Conservation (phyloP, 164 flowering plant species). For the Vitis labrusca region DNA sequence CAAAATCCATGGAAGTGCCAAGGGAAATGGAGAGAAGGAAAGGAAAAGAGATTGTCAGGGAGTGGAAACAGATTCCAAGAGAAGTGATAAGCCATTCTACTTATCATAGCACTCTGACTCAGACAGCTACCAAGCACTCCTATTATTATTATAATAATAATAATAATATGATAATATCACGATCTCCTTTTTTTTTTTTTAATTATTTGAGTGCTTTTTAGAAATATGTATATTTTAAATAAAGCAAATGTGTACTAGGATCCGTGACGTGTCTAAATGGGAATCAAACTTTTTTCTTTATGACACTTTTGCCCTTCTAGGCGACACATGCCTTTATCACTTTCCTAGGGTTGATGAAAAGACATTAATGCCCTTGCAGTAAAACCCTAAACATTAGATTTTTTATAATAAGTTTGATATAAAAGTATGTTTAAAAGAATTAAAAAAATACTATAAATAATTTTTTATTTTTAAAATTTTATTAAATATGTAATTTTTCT, state of each 20-base stretch:
- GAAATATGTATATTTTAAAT: background rate
- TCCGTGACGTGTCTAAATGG: background rate
- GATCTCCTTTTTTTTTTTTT: background rate
- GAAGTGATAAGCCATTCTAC: conserved; percentile 2
- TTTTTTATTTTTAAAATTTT: no score
- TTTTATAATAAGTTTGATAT: no score
- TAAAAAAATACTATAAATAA: no score
- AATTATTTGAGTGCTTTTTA: background rate
- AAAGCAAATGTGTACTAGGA: background rate
- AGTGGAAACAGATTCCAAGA: background rate
- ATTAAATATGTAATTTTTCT: no score
- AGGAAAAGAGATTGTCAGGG: background rate
- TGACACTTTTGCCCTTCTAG: background rate
- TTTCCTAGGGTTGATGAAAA: background rate
- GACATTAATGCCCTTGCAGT: background rate
- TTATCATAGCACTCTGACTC: background rate
- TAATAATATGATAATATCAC: background rate
- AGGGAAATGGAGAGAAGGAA: background rate
- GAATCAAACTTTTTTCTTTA: background rate
- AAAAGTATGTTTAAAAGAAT: no score
- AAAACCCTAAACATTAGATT: no score
- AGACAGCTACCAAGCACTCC: conserved; percentile 11
- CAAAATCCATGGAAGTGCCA: no score
- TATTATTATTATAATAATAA: background rate
- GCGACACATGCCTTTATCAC: background rate